Conservation (phyloP, 306 rosid species). For the Sicyos baderoa region DNA sequence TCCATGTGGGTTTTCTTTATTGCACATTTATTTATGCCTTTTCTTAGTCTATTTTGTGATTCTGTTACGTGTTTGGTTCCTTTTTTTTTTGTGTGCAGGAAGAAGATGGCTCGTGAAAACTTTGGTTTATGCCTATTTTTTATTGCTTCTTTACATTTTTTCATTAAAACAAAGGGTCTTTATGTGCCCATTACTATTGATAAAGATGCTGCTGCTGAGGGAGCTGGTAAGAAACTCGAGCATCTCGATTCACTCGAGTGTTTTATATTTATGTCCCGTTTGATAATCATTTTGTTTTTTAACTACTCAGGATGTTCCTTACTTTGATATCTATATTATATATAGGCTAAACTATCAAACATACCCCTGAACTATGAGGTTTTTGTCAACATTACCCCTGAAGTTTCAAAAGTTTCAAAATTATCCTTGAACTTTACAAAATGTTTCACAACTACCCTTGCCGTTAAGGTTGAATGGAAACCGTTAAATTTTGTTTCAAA, state of each 20-base stretch:
- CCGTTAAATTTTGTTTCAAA: no score
- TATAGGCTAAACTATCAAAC: no score
- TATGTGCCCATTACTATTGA: constrained; percentile 59
- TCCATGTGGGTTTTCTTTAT: background rate
- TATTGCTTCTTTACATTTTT: constrained; percentile 31
- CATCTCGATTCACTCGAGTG: background rate
- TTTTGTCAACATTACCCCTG: no score
- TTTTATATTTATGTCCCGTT: background rate
- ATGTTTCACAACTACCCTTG: no score
- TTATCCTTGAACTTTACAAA: no score
- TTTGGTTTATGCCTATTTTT: constrained; percentile 39
- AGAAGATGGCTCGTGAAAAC: constrained; percentile 33
- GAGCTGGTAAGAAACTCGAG: constrained; percentile 63
- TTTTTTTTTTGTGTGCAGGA: constrained; percentile 35
- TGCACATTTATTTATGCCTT: background rate
- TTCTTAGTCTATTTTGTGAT: background rate
- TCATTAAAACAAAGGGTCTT: constrained; percentile 40
- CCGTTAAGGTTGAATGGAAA: no score
- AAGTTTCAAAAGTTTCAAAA: no score
- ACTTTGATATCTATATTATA: no score
- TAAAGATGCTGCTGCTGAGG: constrained; percentile 53
- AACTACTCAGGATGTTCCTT: no score
- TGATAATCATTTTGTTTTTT: no score
- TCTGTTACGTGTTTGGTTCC: background rate
- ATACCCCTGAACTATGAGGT: no score